Evolutionary conservation across 2,329 filamentous ascomycete species (phyloP), one percentile per base, ranked within the genome.

Genomic region (Elsinoe fawcettii): DNA sequence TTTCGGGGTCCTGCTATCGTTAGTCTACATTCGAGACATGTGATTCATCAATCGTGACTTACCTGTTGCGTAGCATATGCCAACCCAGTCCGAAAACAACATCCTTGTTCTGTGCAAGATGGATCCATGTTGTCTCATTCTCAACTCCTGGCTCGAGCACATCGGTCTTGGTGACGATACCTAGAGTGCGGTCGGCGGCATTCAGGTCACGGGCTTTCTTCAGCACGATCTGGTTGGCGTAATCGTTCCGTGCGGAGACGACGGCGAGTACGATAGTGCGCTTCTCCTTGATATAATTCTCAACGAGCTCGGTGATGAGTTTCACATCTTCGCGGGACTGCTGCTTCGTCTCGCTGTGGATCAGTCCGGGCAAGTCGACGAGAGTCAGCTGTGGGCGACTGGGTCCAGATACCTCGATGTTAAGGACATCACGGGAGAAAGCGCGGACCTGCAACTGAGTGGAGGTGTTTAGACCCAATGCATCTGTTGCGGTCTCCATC

Each of bases 141-240:
- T 68, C 66, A 0, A 72, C 72, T 0, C 71, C 73, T 0, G 66
- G 55, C 0, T 62, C 63, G 0, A 78, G 65, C 2, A 67, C 65
- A 59, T 83, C 80, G 0, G 78, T 77, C 62, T 83, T 83, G 0
- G 80, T 84, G 56, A 84, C 75, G 57, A 84, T 75, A 0, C 80
- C 78, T 0, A 84, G 66, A 0, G 80, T 84, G 1, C 80, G 74
- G 60, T 83, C 79, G 27, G 80, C 74, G 3, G 43, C 46, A 18
- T 36, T 16, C 4, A 56, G 54, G 41, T 69, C 63, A 16, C 71
- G 69, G 2, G 73, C 75, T 11, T 74, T 76, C 11, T 78, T 73
- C 0, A 81, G 69, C 3, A 87, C 77, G 8, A 75, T 70, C 63
- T 88, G 84, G 30, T 82, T 79, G 5, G 79, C 79, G 61, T 76